Percentiles rank a stretch among this genome's conserved stretches.
These are phyloP conservation scores for Immersiella caudata DNA, from an alignment of 495 filamentous ascomycete genomes.

Conservation along the genomic window DNA sequence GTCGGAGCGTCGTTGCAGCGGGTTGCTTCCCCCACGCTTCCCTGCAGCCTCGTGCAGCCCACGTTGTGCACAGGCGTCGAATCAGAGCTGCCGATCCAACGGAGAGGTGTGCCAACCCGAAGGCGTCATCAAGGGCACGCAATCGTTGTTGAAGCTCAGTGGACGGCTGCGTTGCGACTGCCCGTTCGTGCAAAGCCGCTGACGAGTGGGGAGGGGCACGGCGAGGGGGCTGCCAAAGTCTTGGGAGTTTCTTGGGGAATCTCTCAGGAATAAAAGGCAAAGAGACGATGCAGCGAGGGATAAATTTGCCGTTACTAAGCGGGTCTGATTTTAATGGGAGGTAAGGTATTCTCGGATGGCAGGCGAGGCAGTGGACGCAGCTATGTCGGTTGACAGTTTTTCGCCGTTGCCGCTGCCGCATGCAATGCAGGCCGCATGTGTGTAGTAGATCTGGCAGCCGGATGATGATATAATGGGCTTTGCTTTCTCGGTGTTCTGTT, in stretches of 20 bases:
- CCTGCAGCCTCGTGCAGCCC: slow-evolving; percentile 10
- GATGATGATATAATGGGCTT: neutral
- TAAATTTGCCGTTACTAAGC: neutral
- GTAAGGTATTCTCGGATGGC: neutral
- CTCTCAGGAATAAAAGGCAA: neutral
- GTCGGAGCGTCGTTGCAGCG: neutral
- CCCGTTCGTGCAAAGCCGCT: neutral
- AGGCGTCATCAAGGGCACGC: slow-evolving; percentile 40
- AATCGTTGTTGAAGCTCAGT: slow-evolving; percentile 30
- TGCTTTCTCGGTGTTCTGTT: too few species aligned
- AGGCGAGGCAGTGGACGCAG: neutral
- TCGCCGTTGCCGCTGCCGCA: neutral
- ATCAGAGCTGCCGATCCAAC: slow-evolving; percentile 3
- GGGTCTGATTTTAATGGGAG: neutral
- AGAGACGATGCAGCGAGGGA: neutral
- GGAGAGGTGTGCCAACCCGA: slow-evolving; percentile 19
- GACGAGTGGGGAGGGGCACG: neutral
- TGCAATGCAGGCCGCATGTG: neutral
- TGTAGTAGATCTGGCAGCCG: neutral
- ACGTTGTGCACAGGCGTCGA: slow-evolving; percentile 10
- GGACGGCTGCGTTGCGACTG: neutral
- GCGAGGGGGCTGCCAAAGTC: neutral
- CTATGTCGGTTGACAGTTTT: neutral
- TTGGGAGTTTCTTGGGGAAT: neutral
- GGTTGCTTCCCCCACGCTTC: slow-evolving; percentile 9